phyloP scores from a whole-genome alignment of 1,139 yeast species.

The Kodamaea plutei region DNA sequence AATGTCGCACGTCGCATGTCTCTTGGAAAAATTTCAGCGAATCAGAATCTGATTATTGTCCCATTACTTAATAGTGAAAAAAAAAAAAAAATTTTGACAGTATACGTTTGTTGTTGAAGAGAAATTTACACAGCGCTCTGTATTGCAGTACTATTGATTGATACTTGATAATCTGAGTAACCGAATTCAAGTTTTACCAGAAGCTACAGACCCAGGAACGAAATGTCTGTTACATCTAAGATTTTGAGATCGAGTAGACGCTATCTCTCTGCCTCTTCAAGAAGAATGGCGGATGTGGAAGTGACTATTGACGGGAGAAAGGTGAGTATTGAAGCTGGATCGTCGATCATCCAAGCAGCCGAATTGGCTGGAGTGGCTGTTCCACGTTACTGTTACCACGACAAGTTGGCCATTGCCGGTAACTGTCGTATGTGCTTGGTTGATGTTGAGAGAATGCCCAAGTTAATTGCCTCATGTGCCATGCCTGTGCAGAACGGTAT shows the following conservation, averaged over 20 bases:
- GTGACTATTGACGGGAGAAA: conserved; percentile 76
- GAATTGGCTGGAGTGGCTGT: conserved; percentile 86
- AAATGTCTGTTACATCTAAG: conserved; percentile 8
- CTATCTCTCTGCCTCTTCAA: conserved; percentile 25
- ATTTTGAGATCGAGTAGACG: conserved; percentile 28
- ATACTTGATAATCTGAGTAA: no score
- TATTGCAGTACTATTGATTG: no score
- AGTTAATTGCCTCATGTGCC: conserved; percentile 87
- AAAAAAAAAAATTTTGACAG: no score
- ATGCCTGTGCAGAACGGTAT: conserved; percentile 87
- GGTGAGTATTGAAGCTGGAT: conserved; percentile 79
- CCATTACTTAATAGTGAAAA: conserved; percentile 13
- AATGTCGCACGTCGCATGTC: no score
- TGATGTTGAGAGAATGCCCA: conserved; percentile 86
- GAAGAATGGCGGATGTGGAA: conserved; percentile 54
- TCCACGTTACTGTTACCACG: conserved; percentile 91
- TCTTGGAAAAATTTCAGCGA: conserved; percentile 27
- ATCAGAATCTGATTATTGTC: conserved; percentile 30
- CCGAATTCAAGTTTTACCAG: conserved; percentile 5
- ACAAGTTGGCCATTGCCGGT: conserved; percentile 89
- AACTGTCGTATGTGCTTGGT: conserved; percentile 94
- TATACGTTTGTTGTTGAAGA: conserved; percentile 3
- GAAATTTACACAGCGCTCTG: no score
- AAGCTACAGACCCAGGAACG: conserved; percentile 2
- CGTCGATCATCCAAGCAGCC: conserved; percentile 87